phyloP scores from a whole-genome alignment of 2,329 filamentous ascomycete species.

The Didymella pomorum region DNA sequence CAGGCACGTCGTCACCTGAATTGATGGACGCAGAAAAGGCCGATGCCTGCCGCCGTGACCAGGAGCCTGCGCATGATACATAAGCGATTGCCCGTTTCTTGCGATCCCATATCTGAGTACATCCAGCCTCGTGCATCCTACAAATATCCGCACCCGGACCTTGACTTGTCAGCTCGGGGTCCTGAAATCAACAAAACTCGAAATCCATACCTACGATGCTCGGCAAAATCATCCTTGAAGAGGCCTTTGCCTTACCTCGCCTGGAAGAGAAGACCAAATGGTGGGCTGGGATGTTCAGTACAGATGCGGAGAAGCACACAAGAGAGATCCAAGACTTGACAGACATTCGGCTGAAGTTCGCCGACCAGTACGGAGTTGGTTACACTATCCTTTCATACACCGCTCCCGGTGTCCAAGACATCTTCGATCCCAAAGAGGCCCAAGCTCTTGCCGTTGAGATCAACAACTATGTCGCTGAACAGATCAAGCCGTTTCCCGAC shows the following conservation, averaged over 20 bases:
- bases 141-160: background rate
- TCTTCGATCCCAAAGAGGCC: constrained; percentile 56
- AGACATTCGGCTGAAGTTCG: constrained; percentile 53
- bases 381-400: constrained; percentile 60
- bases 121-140: background rate
- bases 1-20: background rate
- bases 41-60: background rate
- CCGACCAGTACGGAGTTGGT: constrained; percentile 57
- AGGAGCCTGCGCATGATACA: background rate
- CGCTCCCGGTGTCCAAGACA: constrained; percentile 59
- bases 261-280: constrained; percentile 66
- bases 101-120: background rate
- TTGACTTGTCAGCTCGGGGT: background rate
- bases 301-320: constrained; percentile 66
- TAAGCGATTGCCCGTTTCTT: background rate
- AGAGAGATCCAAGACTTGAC: constrained; percentile 63
- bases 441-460: constrained; percentile 56
- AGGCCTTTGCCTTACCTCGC: constrained; percentile 68
- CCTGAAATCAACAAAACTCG: background rate
- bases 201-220: constrained; percentile 54
- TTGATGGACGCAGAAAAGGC: background rate
- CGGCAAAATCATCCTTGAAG: constrained; percentile 69
- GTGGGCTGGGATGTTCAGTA: constrained; percentile 68
- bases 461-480: constrained; percentile 57
- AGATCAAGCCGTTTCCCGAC: constrained; percentile 54